Evolutionary conservation across 2,329 filamentous ascomycete species (phyloP), one percentile per base, ranked within the genome.

Genomic region (Colletotrichum chrysophilum): DNA sequence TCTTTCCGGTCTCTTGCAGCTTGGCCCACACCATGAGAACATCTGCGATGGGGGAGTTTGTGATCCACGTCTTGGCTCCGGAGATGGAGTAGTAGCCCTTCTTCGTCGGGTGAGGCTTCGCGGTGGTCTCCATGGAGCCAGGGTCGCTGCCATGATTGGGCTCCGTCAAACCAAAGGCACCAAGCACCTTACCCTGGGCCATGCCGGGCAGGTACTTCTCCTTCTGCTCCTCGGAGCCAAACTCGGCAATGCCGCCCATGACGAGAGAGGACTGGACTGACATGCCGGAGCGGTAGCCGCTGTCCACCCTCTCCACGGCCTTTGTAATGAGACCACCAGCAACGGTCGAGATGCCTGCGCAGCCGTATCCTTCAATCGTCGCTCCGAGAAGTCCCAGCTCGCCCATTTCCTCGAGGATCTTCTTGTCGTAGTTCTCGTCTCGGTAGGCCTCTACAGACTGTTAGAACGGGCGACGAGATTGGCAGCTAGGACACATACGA

Each of bases 1-100:
- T 98, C 89, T 98, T 98, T 77, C 96, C 96, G 26, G 95, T 97
- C 79, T 94, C 94, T 78, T 97, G 92, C 64, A 98, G 87, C 87
- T 98, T 98, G 2, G 96, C 97, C 97, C 97, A 99, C 2, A 98
- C 93, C 78, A 98, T 86, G 68, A 97, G 86, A 3, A 98, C 89
- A 80, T 98, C 95, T 3, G 95, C 92, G 80, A 98, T 97, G 5
- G 96, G 96, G 9, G 94, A 96, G 85, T 98, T 98, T 16, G 96
- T 98, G 83, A 98, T 98, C 96, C 96, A 98, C 1, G 96, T 98
- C 89, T 98, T 98, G 66, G 94, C 88, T 3, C 96, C 96, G 61
- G 93, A 95, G 43, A 98, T 86, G 58, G 93, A 91, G 80, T 93
- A 94, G 84, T 95, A 95, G 2, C 95, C 96, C 81, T 94, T 93